Percentiles rank a stretch among this genome's conserved stretches.
These are phyloP conservation scores for Ophioceras dolichostomum DNA, from an alignment of 2,329 filamentous ascomycete species.

Conservation along the genomic window DNA sequence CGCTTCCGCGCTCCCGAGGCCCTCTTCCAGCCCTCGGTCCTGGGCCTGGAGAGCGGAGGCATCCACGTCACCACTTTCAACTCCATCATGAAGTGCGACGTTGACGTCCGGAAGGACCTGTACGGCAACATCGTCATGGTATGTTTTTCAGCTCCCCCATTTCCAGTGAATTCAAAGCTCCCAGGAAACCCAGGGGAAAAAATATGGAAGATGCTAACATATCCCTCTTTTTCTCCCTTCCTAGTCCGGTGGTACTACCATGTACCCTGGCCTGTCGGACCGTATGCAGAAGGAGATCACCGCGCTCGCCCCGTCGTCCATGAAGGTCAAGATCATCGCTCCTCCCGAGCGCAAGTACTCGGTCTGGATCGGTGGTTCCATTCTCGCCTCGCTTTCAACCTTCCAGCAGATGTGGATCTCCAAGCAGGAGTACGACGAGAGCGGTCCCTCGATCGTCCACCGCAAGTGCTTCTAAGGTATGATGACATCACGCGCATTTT, in stretches of 20 bases:
- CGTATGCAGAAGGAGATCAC: conserved; percentile 99
- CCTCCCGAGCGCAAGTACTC: conserved; percentile 99
- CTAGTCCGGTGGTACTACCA: conserved; percentile 99
- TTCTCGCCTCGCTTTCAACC: conserved; percentile 96
- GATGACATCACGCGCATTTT: background rate
- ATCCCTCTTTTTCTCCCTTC: conserved; percentile 10
- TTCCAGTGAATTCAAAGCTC: conserved; percentile 3
- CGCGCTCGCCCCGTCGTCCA: conserved; percentile 94
- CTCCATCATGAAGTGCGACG: conserved; percentile 99
- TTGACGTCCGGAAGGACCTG: conserved; percentile 99
- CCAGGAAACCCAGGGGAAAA: background rate
- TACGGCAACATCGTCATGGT: conserved; percentile 99
- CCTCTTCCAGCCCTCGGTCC: conserved; percentile 96
- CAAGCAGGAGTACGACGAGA: conserved; percentile 99
- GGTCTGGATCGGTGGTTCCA: conserved; percentile 99
- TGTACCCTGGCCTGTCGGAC: conserved; percentile 99
- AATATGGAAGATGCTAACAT: conserved; percentile 12
- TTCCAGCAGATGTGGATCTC: conserved; percentile 99
- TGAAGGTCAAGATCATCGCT: conserved; percentile 99
- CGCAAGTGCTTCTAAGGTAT: conserved; percentile 99
- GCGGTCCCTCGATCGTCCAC: conserved; percentile 97
- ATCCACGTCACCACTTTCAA: conserved; percentile 99
- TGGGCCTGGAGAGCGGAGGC: conserved; percentile 96
- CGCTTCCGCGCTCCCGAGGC: conserved; percentile 99
- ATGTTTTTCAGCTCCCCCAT: conserved; percentile 27